Evolutionary conservation across 495 filamentous ascomycete species (phyloP).

Genomic region (Hyaloscypha variabilis): DNA sequence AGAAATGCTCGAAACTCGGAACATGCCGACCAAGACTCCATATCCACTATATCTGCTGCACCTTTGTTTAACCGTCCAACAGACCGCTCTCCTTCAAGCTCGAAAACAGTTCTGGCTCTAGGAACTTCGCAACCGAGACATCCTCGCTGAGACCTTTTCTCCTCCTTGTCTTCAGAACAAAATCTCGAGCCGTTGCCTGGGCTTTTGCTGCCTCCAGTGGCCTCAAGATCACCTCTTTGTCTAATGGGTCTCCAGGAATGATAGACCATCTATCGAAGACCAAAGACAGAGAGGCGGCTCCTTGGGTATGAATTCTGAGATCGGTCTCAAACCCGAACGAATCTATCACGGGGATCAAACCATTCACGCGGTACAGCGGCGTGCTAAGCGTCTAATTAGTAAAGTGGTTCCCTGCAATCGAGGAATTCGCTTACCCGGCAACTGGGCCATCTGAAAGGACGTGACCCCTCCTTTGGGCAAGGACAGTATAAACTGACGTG

Average conservation of each 20-base stretch:
- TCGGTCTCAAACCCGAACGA: slow-evolving; percentile 98
- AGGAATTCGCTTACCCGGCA: no score
- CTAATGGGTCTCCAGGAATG: slow-evolving; percentile 92
- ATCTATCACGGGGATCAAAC: slow-evolving; percentile 93
- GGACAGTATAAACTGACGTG: slow-evolving; percentile 84
- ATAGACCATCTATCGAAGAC: slow-evolving; percentile 96
- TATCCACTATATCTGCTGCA: slow-evolving; percentile 4
- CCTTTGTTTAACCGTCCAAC: slow-evolving; percentile 61
- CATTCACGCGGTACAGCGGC: slow-evolving; percentile 88
- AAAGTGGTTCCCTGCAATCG: no score
- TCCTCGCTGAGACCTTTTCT: slow-evolving; percentile 95
- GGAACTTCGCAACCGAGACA: slow-evolving; percentile 90
- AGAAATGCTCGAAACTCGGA: slow-evolving; percentile 19
- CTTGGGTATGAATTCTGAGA: slow-evolving; percentile 92
- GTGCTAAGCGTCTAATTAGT: no score
- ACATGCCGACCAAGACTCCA: slow-evolving; percentile 22
- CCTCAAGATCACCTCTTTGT: slow-evolving; percentile 78
- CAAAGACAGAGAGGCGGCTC: slow-evolving; percentile 85
- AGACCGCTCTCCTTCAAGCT: slow-evolving; percentile 87
- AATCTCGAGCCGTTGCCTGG: slow-evolving; percentile 89
- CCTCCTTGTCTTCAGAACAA: slow-evolving; percentile 92
- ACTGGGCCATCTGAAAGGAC: slow-evolving; percentile 92
- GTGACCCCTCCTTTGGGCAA: slow-evolving; percentile 86
- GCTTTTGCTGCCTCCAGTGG: slow-evolving; percentile 85
- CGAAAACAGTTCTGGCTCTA: slow-evolving; percentile 91